phyloP scores from a whole-genome alignment of 2,329 filamentous ascomycete genomes.

The Trichoderma brevicompactum region DNA sequence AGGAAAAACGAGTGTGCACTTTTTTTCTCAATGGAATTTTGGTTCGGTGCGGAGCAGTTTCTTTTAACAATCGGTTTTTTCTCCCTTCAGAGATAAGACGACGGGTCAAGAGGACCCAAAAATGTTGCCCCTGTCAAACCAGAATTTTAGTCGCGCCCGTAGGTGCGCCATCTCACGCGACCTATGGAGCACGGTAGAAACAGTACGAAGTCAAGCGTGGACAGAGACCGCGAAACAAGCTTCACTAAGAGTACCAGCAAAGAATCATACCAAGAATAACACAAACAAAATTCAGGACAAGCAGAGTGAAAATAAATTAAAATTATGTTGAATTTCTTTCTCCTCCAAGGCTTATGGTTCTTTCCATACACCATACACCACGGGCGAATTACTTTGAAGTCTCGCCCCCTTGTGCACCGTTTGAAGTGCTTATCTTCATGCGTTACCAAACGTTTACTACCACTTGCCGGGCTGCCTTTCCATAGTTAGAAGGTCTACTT shows the following conservation, averaged over 20 bases:
- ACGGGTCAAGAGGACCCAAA: background rate
- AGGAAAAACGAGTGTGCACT: background rate
- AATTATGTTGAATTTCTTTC: no score
- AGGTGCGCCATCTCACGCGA: constrained; percentile 20
- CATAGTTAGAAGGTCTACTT: constrained; percentile 2
- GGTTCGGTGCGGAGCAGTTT: constrained; percentile 1
- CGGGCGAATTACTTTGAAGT: no score
- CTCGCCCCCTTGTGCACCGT: background rate
- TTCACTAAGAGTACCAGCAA: no score
- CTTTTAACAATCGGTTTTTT: background rate
- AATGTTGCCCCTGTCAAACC: background rate
- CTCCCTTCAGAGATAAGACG: constrained; percentile 15
- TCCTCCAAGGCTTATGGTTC: no score
- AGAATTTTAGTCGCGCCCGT: constrained; percentile 5
- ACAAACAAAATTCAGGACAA: no score
- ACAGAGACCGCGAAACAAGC: no score
- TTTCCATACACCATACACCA: no score
- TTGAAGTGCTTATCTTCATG: constrained; percentile 11
- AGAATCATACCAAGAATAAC: no score
- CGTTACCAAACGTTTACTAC: background rate
- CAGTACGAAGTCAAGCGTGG: no score
- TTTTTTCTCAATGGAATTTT: background rate
- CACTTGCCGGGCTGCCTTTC: constrained; percentile 2
- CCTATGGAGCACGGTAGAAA: background rate
- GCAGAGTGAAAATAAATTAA: no score